Conservation (phyloP, 2,329 filamentous ascomycete species). For the Penicillium sp. region DNA sequence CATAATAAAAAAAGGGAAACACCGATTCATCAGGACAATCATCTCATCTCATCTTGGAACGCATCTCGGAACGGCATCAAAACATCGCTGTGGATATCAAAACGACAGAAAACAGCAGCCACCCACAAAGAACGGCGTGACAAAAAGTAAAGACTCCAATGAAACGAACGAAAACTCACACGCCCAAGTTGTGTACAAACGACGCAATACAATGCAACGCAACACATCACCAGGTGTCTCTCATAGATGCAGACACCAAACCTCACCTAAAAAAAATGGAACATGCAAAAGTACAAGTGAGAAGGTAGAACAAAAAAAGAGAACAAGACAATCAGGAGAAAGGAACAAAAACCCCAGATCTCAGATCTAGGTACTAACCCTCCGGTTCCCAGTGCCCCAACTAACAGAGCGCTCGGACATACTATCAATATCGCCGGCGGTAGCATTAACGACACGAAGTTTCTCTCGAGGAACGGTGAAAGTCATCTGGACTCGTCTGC, state of each 20-base stretch:
- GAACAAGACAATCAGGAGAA: not conserved
- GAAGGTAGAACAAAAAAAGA: not conserved
- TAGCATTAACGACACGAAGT: constrained; percentile 85
- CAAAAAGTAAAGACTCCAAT: not conserved
- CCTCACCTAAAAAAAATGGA: constrained; percentile 8
- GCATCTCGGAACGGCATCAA: constrained; percentile 5
- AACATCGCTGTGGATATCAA: constrained; percentile 10
- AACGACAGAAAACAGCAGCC: constrained; percentile 10
- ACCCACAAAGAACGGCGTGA: not conserved
- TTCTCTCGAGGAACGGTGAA: constrained; percentile 89
- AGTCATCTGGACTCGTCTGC: constrained; percentile 75
- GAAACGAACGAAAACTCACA: not conserved
- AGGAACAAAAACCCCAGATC: not conserved
- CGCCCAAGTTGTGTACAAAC: not conserved
- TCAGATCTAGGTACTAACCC: constrained; percentile 4
- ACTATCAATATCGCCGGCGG: constrained; percentile 36
- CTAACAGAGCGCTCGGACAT: constrained; percentile 32
- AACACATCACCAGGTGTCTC: not conserved
- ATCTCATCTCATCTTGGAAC: constrained; percentile 4
- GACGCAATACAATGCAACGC: not conserved
- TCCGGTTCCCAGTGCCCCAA: constrained; percentile 10
- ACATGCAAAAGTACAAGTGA: constrained; percentile 11
- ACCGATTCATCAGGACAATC: constrained; percentile 3
- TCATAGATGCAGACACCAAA: constrained; percentile 5
- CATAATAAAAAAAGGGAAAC: not conserved